phyloP scores from a whole-genome alignment of 305 asterid species.

The Fraxinus ornus region DNA sequence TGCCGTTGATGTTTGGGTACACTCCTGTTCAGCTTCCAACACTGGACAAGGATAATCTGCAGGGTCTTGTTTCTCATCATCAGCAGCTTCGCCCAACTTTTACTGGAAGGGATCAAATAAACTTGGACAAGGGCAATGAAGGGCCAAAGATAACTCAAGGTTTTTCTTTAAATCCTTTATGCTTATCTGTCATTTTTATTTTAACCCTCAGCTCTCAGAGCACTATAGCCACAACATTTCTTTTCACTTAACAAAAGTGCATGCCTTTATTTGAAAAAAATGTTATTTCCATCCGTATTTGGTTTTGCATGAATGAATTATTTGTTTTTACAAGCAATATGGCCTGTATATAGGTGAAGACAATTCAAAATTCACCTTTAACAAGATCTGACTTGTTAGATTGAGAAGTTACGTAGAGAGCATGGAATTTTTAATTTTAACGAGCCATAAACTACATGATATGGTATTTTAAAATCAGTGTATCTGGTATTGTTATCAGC shows the following conservation, averaged over 20 bases:
- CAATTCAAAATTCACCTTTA: background rate
- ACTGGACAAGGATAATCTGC: slow-evolving; percentile 64
- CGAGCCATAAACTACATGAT: background rate
- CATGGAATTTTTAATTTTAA: background rate
- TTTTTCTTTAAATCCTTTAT: slow-evolving; percentile 27
- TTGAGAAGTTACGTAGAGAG: background rate
- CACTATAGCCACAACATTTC: background rate
- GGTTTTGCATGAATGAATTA: background rate
- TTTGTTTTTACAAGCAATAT: background rate
- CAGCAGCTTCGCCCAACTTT: slow-evolving; percentile 55
- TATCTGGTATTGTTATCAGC: background rate
- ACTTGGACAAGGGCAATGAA: slow-evolving; percentile 51
- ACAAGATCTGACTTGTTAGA: background rate
- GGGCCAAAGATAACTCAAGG: slow-evolving; percentile 66
- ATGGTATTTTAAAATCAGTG: background rate
- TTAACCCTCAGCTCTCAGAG: slow-evolving; percentile 1
- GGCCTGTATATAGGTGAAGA: background rate
- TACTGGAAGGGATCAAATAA: slow-evolving; percentile 47
- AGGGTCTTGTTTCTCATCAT: slow-evolving; percentile 50
- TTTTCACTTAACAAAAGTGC: background rate
- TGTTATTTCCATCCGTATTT: background rate
- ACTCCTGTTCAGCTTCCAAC: slow-evolving; percentile 65
- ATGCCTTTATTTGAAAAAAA: background rate
- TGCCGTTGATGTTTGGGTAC: slow-evolving; percentile 79
- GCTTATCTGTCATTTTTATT: background rate